Evolutionary conservation across 768 basidiomycete species (phyloP), one percentile per base, ranked within the genome.

Genomic region (Russula griseocarnosa): DNA sequence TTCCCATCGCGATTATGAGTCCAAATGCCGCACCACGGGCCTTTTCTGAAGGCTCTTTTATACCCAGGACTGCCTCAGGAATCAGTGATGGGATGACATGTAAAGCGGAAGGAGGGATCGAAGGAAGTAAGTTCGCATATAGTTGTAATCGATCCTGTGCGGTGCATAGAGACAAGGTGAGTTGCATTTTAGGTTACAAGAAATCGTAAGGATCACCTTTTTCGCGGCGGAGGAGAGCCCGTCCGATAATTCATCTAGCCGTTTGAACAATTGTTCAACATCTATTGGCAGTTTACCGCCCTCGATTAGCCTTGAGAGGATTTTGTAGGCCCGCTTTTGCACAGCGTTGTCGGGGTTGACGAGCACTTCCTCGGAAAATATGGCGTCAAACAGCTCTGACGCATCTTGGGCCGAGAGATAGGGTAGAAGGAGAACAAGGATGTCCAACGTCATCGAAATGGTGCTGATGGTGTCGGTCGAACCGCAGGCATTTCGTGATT

Each of bases 11-110:
- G 13, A 98, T 82, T 55, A 98, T 81, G 51, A 97, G 76, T 14
- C 95, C 92, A 72, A 96, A 99, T 1, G 95, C 94, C 5, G 88
- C 92, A 56, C 81, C 81, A 54, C 97, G 82, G 0, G 94, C 87
- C 71, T 92, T 94, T 73, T 94, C 94, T 38, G 96, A 96, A 3
- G 94, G 92, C 72, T 99, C 96, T 73, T 99, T 99, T 14, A 95
- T 98, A 1, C 92, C 94, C 30, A 99, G 77, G 10, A 98, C 90
- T 16, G 90, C 92, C 76, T 99, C 97, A 3, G 96, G 93, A 52
- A 98, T 88, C 26, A 98, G 78, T 1, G 88, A 86, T 1, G 94
- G 90, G 55, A 99, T 86, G 55, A 96, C 76, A 69, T 97, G 90
- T 68, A 98, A 76, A 22, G 85, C 81, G 6, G 84, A 82, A 1